Base-by-base conservation (phyloP, 495 filamentous ascomycete species). In the Talaromyces wortmannii region DNA sequence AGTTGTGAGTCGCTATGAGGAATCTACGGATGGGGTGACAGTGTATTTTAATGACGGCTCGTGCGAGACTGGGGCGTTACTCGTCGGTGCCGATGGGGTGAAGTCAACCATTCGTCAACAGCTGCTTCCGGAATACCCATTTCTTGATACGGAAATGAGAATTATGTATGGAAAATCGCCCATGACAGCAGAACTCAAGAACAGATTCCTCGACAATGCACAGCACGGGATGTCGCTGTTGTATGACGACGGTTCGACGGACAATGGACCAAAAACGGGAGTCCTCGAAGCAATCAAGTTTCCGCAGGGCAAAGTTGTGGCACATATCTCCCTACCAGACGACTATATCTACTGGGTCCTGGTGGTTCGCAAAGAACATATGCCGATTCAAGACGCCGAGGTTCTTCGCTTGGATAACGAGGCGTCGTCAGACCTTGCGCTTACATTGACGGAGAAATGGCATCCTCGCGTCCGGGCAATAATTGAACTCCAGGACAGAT, bases 81-180 rank as follows among this genome's bases (percentile, higher is more conserved):
- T 80, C 11, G 65, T 80, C 12, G 77, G 77, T 15, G 76, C 76
- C 23, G 76, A 80, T 52, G 77, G 77, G 12, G 53, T 69, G 7
- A 61, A 63, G 30, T 78, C 71, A 40, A 48, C 56, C 17, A 64
- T 78, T 44, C 67, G 74, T 15, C 65, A 59, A 55, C 72, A 78
- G 55, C 60, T 73, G 42, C 58, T 78, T 8, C 77, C 78, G 8
- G 47, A 68, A 12, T 72, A 67, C 50, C 57, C 58, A 29, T 55
- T 68, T 17, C 49, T 79, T 11, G 76, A 79, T 52, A 65, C 74
- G 3, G 75, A 68, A 12, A 67, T 68, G 47, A 68, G 75, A 33
- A 63, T 73, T 32, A 58, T 79, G 30, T 80, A 67, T 56, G 71
- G 73, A 15, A 73, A 72, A 51, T 72, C 74, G 10, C 55, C 59